Evolutionary conservation across 176 grass and related monocot genomes (phyloP), one percentile per base, ranked within the genome.

Genomic region (Oryza glaberrima): DNA sequence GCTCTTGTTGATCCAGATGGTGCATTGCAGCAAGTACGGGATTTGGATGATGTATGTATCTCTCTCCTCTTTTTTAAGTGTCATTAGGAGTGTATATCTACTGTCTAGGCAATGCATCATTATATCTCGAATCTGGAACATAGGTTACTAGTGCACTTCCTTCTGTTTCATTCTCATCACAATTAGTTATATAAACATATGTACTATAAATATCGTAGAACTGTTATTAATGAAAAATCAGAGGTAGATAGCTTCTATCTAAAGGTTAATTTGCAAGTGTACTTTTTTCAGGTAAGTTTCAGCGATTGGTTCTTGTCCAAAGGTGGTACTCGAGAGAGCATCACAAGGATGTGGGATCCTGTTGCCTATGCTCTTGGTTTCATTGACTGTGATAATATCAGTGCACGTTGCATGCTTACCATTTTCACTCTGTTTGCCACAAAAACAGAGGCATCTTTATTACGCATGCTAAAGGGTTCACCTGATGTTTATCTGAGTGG

Each of bases 341-440:
- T 98, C 41, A 82, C 68, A 47, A 93, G 91, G 88, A 89, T 98
- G 91, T 98, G 96, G 96, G 96, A 98, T 91, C 96, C 96, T 63
- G 96, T 98, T 94, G 96, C 96, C 77, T 98, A 95, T 52, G 96
- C 96, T 82, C 80, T 98, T 76, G 96, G 96, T 81, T 98, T 98
- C 83, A 98, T 98, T 67, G 93, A 98, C 85, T 98, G 96, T 83
- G 96, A 98, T 85, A 98, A 98, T 90, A 98, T 98, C 66, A 98
- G 96, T 93, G 96, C 96, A 26, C 88, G 96, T 66, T 98, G 96
- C 81, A 98, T 98, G 96, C 89, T 98, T 84, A 98, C 96, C 36
- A 98, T 98, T 76, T 98, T 98, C 80, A 88, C 93, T 32, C 88
- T 98, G 74, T 98, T 98, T 90, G 96, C 96, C 77, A 98, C 96